Evolutionary conservation across 768 basidiomycete species (phyloP).

Genomic region (Panus rudis): DNA sequence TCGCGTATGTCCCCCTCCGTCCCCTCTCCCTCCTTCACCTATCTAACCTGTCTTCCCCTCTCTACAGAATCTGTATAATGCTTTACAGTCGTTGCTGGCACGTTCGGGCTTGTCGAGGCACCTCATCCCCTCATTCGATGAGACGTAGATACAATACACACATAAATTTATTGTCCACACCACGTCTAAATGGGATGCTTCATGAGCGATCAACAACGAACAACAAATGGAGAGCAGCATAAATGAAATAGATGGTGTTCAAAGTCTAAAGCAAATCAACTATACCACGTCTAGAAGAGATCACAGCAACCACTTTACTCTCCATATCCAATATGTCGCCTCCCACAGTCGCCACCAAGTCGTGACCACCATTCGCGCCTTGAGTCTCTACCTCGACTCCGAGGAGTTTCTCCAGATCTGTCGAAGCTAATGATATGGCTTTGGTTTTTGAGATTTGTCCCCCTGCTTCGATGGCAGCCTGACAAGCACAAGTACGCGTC

Average conservation of each 20-base stretch:
- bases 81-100: too few species aligned
- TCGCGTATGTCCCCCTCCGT: slow-evolving; percentile 47
- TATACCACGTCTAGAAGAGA: slow-evolving; percentile 22
- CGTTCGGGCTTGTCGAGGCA: too few species aligned
- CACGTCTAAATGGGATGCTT: not conserved
- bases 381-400: slow-evolving; percentile 21
- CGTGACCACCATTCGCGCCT: slow-evolving; percentile 15
- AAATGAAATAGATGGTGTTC: not conserved
- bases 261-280: slow-evolving; percentile 24
- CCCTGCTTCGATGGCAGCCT: slow-evolving; percentile 15
- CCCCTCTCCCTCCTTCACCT: not conserved
- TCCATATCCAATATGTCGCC: slow-evolving; percentile 28
- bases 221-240: not conserved
- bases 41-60: not conserved
- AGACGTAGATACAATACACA: too few species aligned
- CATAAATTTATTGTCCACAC: not conserved
- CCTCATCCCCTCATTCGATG: too few species aligned
- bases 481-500: not conserved
- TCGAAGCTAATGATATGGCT: slow-evolving; percentile 47
- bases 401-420: slow-evolving; percentile 49
- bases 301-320: slow-evolving; percentile 29
- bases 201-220: not conserved
- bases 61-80: slow-evolving; percentile 15
- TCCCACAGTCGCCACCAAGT: slow-evolving; percentile 26
- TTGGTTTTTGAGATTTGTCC: slow-evolving; percentile 28